These are phyloP conservation scores for Zygosaccharomyces gambellarensis DNA, from an alignment of 805 yeast genomes.

Conservation along the genomic window DNA sequence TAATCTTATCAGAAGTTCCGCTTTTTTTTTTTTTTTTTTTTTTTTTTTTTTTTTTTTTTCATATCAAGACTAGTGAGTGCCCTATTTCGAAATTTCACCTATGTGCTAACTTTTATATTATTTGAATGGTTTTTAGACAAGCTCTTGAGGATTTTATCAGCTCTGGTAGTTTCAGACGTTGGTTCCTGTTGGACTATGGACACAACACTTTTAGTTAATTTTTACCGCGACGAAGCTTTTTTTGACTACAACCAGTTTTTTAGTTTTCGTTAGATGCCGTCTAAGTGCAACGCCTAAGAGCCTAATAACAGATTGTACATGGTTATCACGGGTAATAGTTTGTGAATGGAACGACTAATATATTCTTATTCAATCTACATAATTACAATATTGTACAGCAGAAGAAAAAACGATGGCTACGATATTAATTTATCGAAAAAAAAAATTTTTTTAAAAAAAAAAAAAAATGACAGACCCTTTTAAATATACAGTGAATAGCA, in stretches of 20 bases:
- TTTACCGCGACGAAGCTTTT: slow-evolving; percentile 56
- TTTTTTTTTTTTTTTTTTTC: slow-evolving; percentile 43
- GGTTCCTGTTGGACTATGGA: slow-evolving; percentile 56
- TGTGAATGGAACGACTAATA: too few species aligned
- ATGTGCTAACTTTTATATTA: slow-evolving; percentile 42
- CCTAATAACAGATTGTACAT: slow-evolving; percentile 51
- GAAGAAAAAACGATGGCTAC: background rate
- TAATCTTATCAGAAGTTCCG: slow-evolving; percentile 25
- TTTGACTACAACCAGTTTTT: slow-evolving; percentile 67
- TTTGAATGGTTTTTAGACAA: slow-evolving; percentile 72
- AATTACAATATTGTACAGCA: background rate
- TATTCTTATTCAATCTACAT: background rate
- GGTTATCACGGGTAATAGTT: slow-evolving; percentile 65
- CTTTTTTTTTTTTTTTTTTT: too few species aligned
- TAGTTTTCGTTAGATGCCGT: slow-evolving; percentile 67
- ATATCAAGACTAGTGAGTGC: slow-evolving; percentile 47
- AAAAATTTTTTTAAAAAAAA: slow-evolving; percentile 1
- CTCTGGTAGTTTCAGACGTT: slow-evolving; percentile 52
- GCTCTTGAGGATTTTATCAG: slow-evolving; percentile 45
- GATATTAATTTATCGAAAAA: background rate
- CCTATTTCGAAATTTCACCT: slow-evolving; percentile 41
- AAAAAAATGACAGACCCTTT: slow-evolving; percentile 1
- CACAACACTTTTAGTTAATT: slow-evolving; percentile 65
- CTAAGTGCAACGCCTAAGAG: slow-evolving; percentile 67
- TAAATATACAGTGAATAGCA: slow-evolving; percentile 6